Percentiles rank a stretch among this genome's conserved stretches.
Evolutionary conservation across 202 grass and related monocot genomes (phyloP).

Genomic region (Dendrocalamus latiflorus): DNA sequence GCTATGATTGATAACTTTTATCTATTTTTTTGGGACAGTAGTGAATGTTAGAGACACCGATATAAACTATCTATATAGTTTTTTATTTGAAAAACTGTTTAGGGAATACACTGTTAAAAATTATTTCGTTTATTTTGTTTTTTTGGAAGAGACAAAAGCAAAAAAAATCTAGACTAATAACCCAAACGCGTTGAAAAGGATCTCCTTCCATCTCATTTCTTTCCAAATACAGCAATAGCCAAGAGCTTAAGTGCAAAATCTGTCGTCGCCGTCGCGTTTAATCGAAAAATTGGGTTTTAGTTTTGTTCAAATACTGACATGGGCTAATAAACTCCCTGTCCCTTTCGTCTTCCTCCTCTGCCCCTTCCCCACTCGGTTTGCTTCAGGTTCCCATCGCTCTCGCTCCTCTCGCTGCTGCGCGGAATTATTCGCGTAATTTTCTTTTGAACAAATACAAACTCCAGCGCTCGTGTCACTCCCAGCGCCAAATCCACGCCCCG

Average conservation of each 20-base stretch:
- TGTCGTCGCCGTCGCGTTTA: slow-evolving; percentile 10
- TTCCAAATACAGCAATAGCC: neutral
- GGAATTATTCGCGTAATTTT: neutral
- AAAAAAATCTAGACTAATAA: no score
- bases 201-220: neutral
- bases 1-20: no score
- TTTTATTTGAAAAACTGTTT: no score
- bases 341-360: neutral
- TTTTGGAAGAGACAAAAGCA: no score
- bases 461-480: neutral
- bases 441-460: slow-evolving; percentile 29
- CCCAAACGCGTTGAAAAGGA: neutral
- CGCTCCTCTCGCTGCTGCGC: neutral
- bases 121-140: no score
- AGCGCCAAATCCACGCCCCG: slow-evolving; percentile 18
- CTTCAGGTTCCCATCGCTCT: slow-evolving; percentile 25
- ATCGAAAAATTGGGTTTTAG: slow-evolving; percentile 23
- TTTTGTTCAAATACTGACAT: neutral
- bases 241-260: slow-evolving; percentile 3
- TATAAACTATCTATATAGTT: no score
- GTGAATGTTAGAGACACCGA: no score
- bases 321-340: slow-evolving; percentile 20
- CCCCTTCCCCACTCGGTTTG: neutral
- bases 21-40: no score
- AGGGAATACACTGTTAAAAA: no score